Evolutionary conservation across 345 rosid genomes (phyloP).

Genomic region (Ailanthus altissimus): DNA sequence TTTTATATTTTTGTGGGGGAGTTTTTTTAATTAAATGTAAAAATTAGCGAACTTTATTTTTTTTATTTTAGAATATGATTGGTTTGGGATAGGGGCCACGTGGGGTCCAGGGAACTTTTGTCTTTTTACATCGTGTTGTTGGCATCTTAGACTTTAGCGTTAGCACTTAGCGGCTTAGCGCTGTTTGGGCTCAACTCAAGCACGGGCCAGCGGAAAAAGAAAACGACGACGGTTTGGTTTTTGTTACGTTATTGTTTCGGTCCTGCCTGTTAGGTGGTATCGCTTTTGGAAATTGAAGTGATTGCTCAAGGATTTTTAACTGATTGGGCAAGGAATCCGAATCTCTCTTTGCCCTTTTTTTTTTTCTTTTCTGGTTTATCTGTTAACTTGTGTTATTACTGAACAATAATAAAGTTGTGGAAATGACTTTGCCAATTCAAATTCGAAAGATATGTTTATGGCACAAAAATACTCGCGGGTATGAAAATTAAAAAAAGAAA

Average conservation of each 20-base stretch:
- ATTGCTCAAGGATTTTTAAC: neutral
- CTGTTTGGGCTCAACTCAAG: neutral
- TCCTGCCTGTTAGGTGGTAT: neutral
- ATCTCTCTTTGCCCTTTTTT: neutral
- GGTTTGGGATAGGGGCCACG: conserved; percentile 2
- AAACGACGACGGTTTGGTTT: neutral
- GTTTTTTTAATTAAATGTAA: no score
- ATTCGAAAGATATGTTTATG: no score
- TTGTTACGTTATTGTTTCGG: no score
- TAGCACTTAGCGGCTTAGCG: no score
- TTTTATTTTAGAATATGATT: neutral
- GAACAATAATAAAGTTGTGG: no score
- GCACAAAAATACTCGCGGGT: no score
- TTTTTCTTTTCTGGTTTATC: neutral
- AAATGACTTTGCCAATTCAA: no score
- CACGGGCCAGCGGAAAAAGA: neutral
- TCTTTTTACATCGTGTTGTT: conserved; percentile 11
- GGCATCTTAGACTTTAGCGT: neutral
- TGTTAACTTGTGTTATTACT: neutral
- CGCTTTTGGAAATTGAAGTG: no score
- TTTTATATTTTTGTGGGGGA: neutral
- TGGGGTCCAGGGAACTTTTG: conserved; percentile 24
- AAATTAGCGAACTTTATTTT: neutral
- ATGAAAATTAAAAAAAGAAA: no score
- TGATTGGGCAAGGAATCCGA: neutral